phyloP scores from a whole-genome alignment of 306 rosid species.

The Medicago truncatula region MtrunA17r5.0-ANR NC_053043.1:12631001-12631500 shows the following conservation, averaged over 20 bases:
- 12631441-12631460: slow-evolving; percentile 34
- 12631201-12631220: slow-evolving; percentile 43
- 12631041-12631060: neutral
- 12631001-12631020: slow-evolving; percentile 41
- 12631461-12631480: slow-evolving; percentile 3
- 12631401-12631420: neutral
- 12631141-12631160: slow-evolving; percentile 28
- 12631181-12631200: slow-evolving; percentile 54
- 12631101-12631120: slow-evolving; percentile 5
- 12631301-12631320: slow-evolving; percentile 89
- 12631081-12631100: slow-evolving; percentile 9
- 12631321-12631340: slow-evolving; percentile 97
- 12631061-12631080: slow-evolving; percentile 30
- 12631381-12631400: neutral
- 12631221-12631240: slow-evolving; percentile 25
- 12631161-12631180: no score
- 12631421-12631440: neutral
- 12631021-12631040: neutral
- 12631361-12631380: slow-evolving; percentile 21
- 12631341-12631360: slow-evolving; percentile 82
- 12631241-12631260: slow-evolving; percentile 61
- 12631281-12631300: slow-evolving; percentile 79
- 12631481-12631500: slow-evolving; percentile 35
- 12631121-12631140: slow-evolving; percentile 1
- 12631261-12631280: slow-evolving; percentile 92